A percentile compares a stretch with the other conserved stretches of the same genome.
These are phyloP conservation scores for Sugiyamaella americana DNA, from an alignment of 805 yeast species.

Conservation along the genomic window DNA sequence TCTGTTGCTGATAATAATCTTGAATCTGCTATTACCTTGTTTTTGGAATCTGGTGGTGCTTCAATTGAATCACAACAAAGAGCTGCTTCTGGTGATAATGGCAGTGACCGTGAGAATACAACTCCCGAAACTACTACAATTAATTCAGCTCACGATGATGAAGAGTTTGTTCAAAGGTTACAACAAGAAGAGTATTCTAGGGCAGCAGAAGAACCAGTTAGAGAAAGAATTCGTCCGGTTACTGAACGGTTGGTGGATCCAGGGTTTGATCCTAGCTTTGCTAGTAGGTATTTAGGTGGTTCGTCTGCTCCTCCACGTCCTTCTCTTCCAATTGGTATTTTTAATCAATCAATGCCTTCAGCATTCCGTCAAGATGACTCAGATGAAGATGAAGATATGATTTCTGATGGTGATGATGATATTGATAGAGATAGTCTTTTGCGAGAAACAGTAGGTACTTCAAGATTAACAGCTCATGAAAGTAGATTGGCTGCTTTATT, in stretches of 20 bases:
- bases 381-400: constrained; percentile 38
- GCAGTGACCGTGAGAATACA: constrained; percentile 1
- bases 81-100: background rate
- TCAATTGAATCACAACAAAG: constrained; percentile 23
- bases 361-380: constrained; percentile 26
- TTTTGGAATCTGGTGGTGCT: constrained; percentile 52
- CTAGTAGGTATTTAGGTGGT: background rate
- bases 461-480: constrained; percentile 47
- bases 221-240: constrained; percentile 71
- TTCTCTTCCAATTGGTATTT: constrained; percentile 35
- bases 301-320: background rate
- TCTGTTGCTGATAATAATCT: constrained; percentile 72
- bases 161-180: constrained; percentile 21
- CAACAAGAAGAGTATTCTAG: constrained; percentile 26
- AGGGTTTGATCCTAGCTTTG: constrained; percentile 19
- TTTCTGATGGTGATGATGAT: constrained; percentile 32
- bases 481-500: constrained; percentile 74
- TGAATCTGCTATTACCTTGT: constrained; percentile 80
- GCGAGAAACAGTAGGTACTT: constrained; percentile 19
- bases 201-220: constrained; percentile 43
- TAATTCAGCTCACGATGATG: constrained; percentile 14
- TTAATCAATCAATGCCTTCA: constrained; percentile 41
- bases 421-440: constrained; percentile 25
- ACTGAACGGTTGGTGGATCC: constrained; percentile 71
- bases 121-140: background rate